These are phyloP conservation scores for Hypoxylon lienhwacheense DNA, from an alignment of 495 filamentous ascomycete genomes.

Conservation along the genomic window DNA sequence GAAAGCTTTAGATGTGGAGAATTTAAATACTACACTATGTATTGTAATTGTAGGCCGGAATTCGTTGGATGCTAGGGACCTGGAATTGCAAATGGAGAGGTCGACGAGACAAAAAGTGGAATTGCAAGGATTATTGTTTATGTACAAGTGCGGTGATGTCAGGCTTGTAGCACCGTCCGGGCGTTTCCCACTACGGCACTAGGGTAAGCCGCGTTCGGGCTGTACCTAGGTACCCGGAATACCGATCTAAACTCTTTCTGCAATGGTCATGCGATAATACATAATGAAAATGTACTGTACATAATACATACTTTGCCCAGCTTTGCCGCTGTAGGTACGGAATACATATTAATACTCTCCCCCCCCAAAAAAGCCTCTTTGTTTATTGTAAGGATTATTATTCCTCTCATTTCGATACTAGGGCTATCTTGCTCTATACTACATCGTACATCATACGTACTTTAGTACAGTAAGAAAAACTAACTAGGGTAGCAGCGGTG, in stretches of 20 bases:
- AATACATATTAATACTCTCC: no score
- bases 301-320: no score
- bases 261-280: constrained; percentile 4
- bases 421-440: constrained; percentile 1
- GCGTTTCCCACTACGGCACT: constrained; percentile 13
- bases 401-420: background rate
- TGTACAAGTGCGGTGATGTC: constrained; percentile 30
- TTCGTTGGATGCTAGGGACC: constrained; percentile 32
- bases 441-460: background rate
- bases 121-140: constrained; percentile 21
- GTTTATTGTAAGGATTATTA: background rate
- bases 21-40: no score
- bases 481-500: constrained; percentile 1
- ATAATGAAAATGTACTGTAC: background rate
- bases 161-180: constrained; percentile 29
- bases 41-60: constrained; percentile 12
- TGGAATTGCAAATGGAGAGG: constrained; percentile 26
- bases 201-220: constrained; percentile 14
- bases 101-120: constrained; percentile 25
- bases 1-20: constrained; percentile 3
- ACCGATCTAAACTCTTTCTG: constrained; percentile 21
- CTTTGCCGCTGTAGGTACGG: no score
- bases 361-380: constrained; percentile 18
- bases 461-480: constrained; percentile 11
- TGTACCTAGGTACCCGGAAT: no score